phyloP scores from a whole-genome alignment of 768 basidiomycete species.

The Boletellus sp. region DNA sequence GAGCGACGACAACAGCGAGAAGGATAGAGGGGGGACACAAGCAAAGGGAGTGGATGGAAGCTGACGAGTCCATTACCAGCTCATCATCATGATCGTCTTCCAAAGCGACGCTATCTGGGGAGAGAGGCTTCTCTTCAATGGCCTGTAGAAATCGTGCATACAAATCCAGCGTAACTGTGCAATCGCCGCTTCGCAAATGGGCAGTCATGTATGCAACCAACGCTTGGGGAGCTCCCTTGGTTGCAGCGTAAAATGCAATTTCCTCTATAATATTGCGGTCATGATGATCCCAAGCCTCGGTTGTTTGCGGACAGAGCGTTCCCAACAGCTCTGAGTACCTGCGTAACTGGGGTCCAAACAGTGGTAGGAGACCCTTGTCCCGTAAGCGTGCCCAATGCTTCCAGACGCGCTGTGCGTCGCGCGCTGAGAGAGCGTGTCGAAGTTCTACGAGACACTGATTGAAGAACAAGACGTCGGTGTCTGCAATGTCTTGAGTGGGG shows the following conservation, averaged over 20 bases:
- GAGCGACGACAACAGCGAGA: conserved; percentile 55
- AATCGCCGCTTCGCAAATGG: conserved; percentile 40
- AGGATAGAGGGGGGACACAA: conserved; percentile 36
- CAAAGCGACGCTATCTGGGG: conserved; percentile 10
- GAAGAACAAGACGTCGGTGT: conserved; percentile 33
- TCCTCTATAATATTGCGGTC: conserved; percentile 36
- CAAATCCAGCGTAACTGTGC: conserved; percentile 42
- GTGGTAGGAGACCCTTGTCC: conserved; percentile 39
- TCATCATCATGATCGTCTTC: conserved; percentile 23
- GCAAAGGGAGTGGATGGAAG: conserved; percentile 11
- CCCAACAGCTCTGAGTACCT: conserved; percentile 37
- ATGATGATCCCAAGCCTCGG: conserved; percentile 24
- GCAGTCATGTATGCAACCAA: conserved; percentile 48
- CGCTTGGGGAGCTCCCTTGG: conserved; percentile 41
- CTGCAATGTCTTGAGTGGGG: conserved; percentile 16
- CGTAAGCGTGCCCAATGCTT: conserved; percentile 44
- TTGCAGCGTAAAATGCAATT: conserved; percentile 50
- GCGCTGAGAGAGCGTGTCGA: conserved; percentile 33
- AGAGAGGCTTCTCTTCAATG: conserved; percentile 15
- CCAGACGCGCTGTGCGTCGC: conserved; percentile 31
- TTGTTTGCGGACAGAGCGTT: conserved; percentile 22
- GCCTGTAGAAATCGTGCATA: conserved; percentile 38
- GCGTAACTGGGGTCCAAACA: conserved; percentile 45
- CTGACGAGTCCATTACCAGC: conserved; percentile 21
- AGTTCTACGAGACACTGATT: conserved; percentile 38